Evolutionary conservation across 148 eudicot genomes (phyloP).

Genomic region (Camellia japonica): DNA sequence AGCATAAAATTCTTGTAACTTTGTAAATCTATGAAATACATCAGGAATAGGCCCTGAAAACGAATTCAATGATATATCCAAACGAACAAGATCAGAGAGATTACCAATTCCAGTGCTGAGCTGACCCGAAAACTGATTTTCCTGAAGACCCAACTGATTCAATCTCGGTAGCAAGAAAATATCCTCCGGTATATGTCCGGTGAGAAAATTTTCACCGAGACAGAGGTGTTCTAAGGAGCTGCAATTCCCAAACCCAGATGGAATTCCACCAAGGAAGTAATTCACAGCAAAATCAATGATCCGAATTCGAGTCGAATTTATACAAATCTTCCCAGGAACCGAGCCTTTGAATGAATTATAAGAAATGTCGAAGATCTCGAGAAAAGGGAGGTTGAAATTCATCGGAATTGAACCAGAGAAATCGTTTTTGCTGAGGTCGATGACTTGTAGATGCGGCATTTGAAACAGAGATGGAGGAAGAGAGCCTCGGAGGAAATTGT

Average conservation of each 20-base stretch:
- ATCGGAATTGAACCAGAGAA: constrained; percentile 11
- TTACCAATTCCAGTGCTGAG: constrained; percentile 19
- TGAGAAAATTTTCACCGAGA: constrained; percentile 19
- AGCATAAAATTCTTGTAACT: constrained; percentile 23
- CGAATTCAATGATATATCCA: constrained; percentile 26
- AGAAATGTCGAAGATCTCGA: constrained; percentile 19
- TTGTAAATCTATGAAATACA: constrained; percentile 18
- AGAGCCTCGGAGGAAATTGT: constrained; percentile 22
- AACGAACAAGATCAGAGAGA: constrained; percentile 23
- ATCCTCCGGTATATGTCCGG: constrained; percentile 17
- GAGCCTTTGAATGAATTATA: constrained; percentile 10
- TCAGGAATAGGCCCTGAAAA: constrained; percentile 28
- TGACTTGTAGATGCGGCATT: constrained; percentile 11
- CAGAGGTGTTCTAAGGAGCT: constrained; percentile 22
- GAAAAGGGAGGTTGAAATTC: constrained; percentile 20
- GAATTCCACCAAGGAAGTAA: constrained; percentile 16
- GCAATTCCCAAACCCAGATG: constrained; percentile 26
- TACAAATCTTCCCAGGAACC: constrained; percentile 19
- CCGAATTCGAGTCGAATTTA: constrained; percentile 14
- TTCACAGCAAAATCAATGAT: constrained; percentile 15
- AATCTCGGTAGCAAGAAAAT: constrained; percentile 22
- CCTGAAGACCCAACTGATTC: constrained; percentile 16
- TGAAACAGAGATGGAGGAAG: constrained; percentile 19
- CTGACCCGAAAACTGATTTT: constrained; percentile 18
- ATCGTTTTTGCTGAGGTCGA: constrained; percentile 29